Evolutionary conservation across 495 filamentous ascomycete genomes (phyloP).

Genomic region (Chaetomium cochliodes): DNA sequence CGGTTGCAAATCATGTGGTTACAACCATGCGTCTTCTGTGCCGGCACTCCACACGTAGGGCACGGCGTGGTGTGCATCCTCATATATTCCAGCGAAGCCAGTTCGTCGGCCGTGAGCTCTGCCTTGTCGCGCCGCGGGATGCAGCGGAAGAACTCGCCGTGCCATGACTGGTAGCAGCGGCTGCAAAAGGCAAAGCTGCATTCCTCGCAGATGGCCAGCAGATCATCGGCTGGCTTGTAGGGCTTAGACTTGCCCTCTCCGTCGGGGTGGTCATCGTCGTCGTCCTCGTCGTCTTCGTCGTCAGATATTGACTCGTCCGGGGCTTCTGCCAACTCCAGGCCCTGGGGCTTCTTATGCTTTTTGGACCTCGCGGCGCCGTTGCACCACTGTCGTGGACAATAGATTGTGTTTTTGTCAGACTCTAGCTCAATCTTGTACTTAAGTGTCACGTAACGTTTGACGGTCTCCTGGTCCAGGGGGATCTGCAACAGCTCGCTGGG

Average conservation of each 20-base stretch:
- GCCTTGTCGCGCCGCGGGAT: conserved; percentile 58
- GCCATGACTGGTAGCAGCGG: conserved; percentile 69
- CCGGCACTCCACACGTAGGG: conserved; percentile 82
- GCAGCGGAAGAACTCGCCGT: conserved; percentile 71
- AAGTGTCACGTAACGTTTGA: conserved; percentile 81
- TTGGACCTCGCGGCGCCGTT: conserved; percentile 84
- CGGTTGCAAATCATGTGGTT: conserved; percentile 97
- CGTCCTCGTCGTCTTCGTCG: conserved; percentile 45
- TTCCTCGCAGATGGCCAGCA: conserved; percentile 79
- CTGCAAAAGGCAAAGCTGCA: conserved; percentile 91
- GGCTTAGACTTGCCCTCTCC: conserved; percentile 36
- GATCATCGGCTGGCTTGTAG: conserved; percentile 33
- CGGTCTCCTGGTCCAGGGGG: conserved; percentile 65
- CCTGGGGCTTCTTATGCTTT: conserved; percentile 68
- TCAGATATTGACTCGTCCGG: conserved; percentile 46
- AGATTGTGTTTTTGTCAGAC: conserved; percentile 87
- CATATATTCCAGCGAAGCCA: conserved; percentile 79
- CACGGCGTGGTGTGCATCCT: conserved; percentile 77
- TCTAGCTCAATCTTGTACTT: conserved; percentile 92
- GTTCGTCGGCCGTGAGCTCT: conserved; percentile 77
- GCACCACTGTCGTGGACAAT: conserved; percentile 92
- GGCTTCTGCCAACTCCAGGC: conserved; percentile 48
- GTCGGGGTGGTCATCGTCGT: conserved; percentile 40
- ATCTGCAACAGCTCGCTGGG: conserved; percentile 90
- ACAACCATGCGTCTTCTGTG: conserved; percentile 89